Percentiles rank a stretch among this genome's conserved stretches.
These are phyloP conservation scores for Sphagnurus paluster DNA, from an alignment of 1,284 basidiomycete genomes.

Conservation along the genomic window DNA sequence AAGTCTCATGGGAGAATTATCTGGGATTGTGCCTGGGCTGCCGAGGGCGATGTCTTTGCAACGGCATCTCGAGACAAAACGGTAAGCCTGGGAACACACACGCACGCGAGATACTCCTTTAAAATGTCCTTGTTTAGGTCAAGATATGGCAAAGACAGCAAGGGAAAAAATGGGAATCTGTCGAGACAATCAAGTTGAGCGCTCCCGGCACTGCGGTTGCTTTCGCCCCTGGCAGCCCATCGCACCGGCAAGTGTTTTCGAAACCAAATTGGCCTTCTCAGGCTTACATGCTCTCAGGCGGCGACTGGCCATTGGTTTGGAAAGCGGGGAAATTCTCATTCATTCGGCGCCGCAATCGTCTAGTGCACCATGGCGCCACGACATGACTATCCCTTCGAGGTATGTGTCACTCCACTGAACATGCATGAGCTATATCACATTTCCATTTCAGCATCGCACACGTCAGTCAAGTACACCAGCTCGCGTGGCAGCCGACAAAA, in stretches of 20 bases:
- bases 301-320: constrained; percentile 67
- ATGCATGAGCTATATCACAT: too few relatives aligned
- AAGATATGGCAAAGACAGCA: constrained; percentile 61
- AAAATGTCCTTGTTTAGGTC: constrained; percentile 50
- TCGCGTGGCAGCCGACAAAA: constrained; percentile 61
- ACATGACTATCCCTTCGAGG: constrained; percentile 46
- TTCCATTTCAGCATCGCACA: constrained; percentile 53
- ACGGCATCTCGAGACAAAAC: constrained; percentile 96
- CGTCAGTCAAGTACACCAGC: constrained; percentile 65
- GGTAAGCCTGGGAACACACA: constrained; percentile 41
- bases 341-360: constrained; percentile 40
- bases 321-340: constrained; percentile 66
- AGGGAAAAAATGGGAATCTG: constrained; percentile 46
- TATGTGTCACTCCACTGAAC: constrained; percentile 29
- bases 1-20: constrained; percentile 93
- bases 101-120: too few relatives aligned
- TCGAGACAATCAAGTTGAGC: constrained; percentile 56
- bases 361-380: constrained; percentile 49
- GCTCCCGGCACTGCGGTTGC: constrained; percentile 75
- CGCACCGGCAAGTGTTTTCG: constrained; percentile 38
- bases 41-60: constrained; percentile 75
- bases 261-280: neutral
- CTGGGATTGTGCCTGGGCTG: constrained; percentile 91
- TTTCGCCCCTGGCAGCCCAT: constrained; percentile 44
- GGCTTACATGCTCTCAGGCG: constrained; percentile 43